Evolutionary conservation across 257 asterid species (phyloP).

Genomic region (Perilla frutescens): DNA sequence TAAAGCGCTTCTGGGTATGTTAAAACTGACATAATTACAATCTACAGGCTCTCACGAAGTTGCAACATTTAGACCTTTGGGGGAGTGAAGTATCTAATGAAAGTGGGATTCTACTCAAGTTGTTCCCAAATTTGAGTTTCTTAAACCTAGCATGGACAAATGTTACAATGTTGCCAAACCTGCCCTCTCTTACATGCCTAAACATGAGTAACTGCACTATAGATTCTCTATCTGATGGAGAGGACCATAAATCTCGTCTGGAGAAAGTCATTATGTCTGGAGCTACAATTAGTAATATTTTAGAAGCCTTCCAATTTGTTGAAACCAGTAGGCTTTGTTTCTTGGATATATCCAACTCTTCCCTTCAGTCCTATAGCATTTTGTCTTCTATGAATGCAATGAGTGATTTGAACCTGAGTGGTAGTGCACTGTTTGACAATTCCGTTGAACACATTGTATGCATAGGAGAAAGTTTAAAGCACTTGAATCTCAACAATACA

Average conservation of each 20-base stretch:
- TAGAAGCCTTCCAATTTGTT: constrained; percentile 55
- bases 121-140: constrained; percentile 64
- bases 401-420: constrained; percentile 71
- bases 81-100: constrained; percentile 75
- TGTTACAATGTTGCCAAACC: constrained; percentile 64
- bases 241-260: constrained; percentile 54
- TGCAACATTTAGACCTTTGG: constrained; percentile 86
- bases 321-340: constrained; percentile 52
- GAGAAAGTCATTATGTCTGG: constrained; percentile 69
- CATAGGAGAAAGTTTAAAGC: constrained; percentile 61
- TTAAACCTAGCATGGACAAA: constrained; percentile 87
- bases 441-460: constrained; percentile 57
- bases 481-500: constrained; percentile 73
- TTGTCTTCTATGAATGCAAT: constrained; percentile 62
- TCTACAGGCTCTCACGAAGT: constrained; percentile 65
- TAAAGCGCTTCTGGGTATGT: constrained; percentile 3
- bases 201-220: constrained; percentile 90
- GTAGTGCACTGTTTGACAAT: constrained; percentile 53
- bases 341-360: constrained; percentile 72
- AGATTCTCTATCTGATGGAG: constrained; percentile 59
- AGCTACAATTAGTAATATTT: constrained; percentile 53
- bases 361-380: constrained; percentile 55
- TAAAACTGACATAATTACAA: constrained; percentile 25
- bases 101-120: constrained; percentile 61
- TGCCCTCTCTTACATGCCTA: constrained; percentile 65